These are phyloP conservation scores for Tulasnella sp. DNA, from an alignment of 768 basidiomycete genomes.

Conservation along the genomic window DNA sequence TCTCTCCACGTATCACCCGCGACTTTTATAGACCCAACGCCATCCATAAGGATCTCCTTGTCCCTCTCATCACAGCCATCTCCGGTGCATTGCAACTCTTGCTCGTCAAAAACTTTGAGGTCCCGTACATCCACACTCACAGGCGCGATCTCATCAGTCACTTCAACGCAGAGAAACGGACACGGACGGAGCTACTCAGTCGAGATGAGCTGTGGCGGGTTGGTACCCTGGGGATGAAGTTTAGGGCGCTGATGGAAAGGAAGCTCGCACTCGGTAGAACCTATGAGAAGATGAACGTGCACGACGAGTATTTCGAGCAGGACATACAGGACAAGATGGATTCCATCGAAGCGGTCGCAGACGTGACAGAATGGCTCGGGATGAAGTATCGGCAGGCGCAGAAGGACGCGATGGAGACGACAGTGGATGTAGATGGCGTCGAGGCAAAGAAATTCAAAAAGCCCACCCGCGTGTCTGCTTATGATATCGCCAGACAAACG, in stretches of 20 bases:
- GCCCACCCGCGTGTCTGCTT: slow-evolving; percentile 74
- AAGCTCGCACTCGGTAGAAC: slow-evolving; percentile 47
- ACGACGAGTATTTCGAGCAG: slow-evolving; percentile 66
- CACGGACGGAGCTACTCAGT: slow-evolving; percentile 59
- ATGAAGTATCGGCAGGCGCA: slow-evolving; percentile 74
- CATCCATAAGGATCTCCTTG: slow-evolving; percentile 45
- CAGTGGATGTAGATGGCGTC: slow-evolving; percentile 24
- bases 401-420: slow-evolving; percentile 32
- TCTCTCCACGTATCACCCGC: slow-evolving; percentile 57
- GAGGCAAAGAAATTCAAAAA: slow-evolving; percentile 54
- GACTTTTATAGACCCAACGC: slow-evolving; percentile 64
- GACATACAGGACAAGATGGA: slow-evolving; percentile 57
- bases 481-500: slow-evolving; percentile 74
- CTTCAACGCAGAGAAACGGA: slow-evolving; percentile 43
- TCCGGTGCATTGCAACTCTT: slow-evolving; percentile 67
- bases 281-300: slow-evolving; percentile 55
- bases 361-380: slow-evolving; percentile 81
- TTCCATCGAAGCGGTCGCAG: slow-evolving; percentile 79
- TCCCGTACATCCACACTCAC: slow-evolving; percentile 91
- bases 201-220: slow-evolving; percentile 86
- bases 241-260: slow-evolving; percentile 73
- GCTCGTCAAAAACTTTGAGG: slow-evolving; percentile 82
- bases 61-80: slow-evolving; percentile 66
- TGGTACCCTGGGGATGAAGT: slow-evolving; percentile 78
- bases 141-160: slow-evolving; percentile 82